Percentiles rank a stretch among this genome's conserved stretches.
Conservation (phyloP, 23 red algal species). For the Cyanidioschyzon merolae region DNA sequence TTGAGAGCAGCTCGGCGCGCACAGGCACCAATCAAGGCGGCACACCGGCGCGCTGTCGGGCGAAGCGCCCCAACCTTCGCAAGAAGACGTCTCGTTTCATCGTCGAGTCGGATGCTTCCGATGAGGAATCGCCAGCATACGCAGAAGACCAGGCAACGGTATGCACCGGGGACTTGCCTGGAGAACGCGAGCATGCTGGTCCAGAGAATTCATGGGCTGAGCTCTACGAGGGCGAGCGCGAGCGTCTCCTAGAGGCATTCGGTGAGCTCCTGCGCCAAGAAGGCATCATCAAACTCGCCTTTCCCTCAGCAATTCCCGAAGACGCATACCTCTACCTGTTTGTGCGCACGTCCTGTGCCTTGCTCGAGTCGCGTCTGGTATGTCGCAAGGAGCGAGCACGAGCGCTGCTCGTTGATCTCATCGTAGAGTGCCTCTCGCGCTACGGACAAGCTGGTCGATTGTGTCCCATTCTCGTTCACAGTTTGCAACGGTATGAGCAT, state of each 20-base stretch:
- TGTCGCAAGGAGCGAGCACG: neutral
- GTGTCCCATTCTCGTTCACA: neutral
- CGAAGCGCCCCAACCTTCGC: neutral
- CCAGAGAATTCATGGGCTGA: neutral
- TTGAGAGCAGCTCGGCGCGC: neutral
- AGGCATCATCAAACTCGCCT: neutral
- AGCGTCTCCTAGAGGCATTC: neutral
- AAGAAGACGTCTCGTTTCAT: neutral
- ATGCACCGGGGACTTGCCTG: neutral
- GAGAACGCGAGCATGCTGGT: neutral
- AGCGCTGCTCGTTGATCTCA: neutral
- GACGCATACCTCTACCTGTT: constrained; percentile 10
- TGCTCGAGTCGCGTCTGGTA: neutral
- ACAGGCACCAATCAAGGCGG: neutral
- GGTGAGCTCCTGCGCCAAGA: neutral
- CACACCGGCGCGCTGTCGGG: neutral
- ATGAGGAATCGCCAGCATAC: neutral
- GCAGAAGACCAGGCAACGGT: neutral
- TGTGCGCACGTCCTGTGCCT: neutral
- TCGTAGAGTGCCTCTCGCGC: neutral
- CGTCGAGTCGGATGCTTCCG: neutral
- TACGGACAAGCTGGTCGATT: neutral
- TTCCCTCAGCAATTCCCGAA: neutral
- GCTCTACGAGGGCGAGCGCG: neutral
- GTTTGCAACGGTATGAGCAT: neutral